Conservation (phyloP, 495 filamentous ascomycete species). For the Terfezia claveryi region DNA sequence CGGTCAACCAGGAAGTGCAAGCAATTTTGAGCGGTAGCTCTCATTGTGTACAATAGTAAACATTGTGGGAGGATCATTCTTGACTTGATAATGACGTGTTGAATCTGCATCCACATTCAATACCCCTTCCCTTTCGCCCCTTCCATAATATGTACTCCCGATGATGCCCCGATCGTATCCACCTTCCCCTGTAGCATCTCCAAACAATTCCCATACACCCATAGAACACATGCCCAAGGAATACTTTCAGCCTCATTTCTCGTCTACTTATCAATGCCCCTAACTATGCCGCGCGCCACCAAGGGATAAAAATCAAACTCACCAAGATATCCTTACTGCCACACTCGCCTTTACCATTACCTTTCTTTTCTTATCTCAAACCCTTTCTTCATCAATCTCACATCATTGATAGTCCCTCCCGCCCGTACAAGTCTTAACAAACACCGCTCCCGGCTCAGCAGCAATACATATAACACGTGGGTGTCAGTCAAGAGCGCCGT, state of each 20-base stretch:
- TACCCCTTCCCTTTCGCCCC: constrained; percentile 1
- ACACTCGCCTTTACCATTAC: constrained; percentile 55
- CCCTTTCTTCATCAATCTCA: constrained; percentile 34
- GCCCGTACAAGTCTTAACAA: constrained; percentile 48
- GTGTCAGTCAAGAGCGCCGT: constrained; percentile 32
- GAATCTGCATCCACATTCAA: too few species aligned
- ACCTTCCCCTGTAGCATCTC: constrained; percentile 44
- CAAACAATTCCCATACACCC: constrained; percentile 23
- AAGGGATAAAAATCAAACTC: too few species aligned
- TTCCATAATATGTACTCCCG: constrained; percentile 4
- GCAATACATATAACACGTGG: constrained; percentile 34
- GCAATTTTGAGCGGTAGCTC: too few species aligned
- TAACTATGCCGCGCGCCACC: too few species aligned
- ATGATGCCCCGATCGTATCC: constrained; percentile 35
- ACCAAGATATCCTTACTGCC: constrained; percentile 29
- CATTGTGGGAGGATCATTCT: too few species aligned
- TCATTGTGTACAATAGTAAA: too few species aligned
- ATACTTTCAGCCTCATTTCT: too few species aligned
- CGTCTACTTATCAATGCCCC: too few species aligned
- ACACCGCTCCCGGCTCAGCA: constrained; percentile 38
- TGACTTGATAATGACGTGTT: too few species aligned
- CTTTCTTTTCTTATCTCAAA: constrained; percentile 19
- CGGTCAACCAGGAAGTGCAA: too few species aligned
- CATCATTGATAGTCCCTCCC: constrained; percentile 33
- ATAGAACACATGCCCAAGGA: too few species aligned